Evolutionary conservation across 176 grass and related monocot species (phyloP), one percentile per base, ranked within the genome.

Genomic region (Canna indica): DNA sequence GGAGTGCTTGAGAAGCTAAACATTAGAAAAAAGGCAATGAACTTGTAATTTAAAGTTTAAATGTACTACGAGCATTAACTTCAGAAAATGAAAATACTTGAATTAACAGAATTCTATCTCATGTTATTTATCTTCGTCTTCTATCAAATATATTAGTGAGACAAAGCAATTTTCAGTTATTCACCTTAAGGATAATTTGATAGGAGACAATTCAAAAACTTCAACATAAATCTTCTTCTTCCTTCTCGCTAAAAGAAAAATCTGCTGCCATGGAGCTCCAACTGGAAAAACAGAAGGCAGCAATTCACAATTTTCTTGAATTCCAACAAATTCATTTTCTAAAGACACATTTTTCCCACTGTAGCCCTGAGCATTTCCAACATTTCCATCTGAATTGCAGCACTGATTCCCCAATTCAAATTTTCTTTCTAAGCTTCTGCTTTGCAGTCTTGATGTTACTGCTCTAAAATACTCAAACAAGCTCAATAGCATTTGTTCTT

Each of bases 251-350:
- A 96, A 85, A 74, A 91, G 86, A 79, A 89, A 88, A 81, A 91
- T 96, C 59, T 91, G 86, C 64, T 96, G 88, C 85, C 88, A 91
- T 78, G 93, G 93, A 82, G 88, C 88, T 47, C 93, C 93, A 81
- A 91, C 70, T 31, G 86, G 93, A 63, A 89, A 59, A 74, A 96
- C 86, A 81, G 81, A 85, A 69, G 93, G 93, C 67, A 96, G 77
- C 54, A 91, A 76, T 79, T 73, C 80, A 80, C 62, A 69, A 7
- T 71, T 81, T 60, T 76, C 76, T 47, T 80, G 60, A 8, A 27
- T 45, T 70, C 75, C 58, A 29, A 64, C 26, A 48, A 33, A 57
- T 56, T 69, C 69, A 22, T 56, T 83, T 72, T 76, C 78, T 64
- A 57, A 64, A 32, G 48, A 36, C 77, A 84, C 77, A 63, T 72